Evolutionary conservation across 2,329 filamentous ascomycete genomes (phyloP), one percentile per base, ranked within the genome.

Genomic region (Hypoxylon sp.): DNA sequence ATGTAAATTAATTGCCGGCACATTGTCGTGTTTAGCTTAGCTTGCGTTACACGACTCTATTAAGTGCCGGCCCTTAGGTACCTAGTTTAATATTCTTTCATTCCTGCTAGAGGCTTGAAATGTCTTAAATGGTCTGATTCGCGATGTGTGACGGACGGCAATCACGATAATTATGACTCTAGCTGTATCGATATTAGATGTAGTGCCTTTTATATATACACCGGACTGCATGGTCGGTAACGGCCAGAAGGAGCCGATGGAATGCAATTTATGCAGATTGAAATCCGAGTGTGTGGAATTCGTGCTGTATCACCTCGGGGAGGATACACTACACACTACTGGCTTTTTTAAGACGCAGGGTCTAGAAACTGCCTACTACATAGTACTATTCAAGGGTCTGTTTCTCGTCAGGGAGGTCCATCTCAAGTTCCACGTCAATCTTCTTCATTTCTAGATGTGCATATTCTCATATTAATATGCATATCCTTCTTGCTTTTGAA

Each of bases 231-330:
- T 57, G 30, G 53, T 17, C 33, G 17, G 46, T 33, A 40, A 40
- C 37, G 35, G 35, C 11, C 13, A 22, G 50, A 51, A 59, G 37
- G 25, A 30, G 14, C 31, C 68, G 55, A 53, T 20, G 37, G 44
- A 37, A 25, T 48, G 35, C 42, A 65, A 53, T 64, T 50, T 64
- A 22, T 54, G 46, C 11, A 65, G 48, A 44, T 53, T 40, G 50
- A 56, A 63, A 66, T 55, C 68, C 65, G 49, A 49, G 53, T 25
- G 50, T 51, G 30, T 69, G 69, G 69, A 60, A 66, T 69, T 69
- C 50, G 62, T 59, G 62, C 48, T 66, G 62, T 62, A 60, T 57
- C 60, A 53, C 50, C n/a, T 46, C 65, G 65, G 65, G 56, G 63
- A 50, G 57, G 46, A 37, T 4, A 5, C 13, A 14, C 44, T 13